phyloP scores from a whole-genome alignment of 2,329 filamentous ascomycete genomes.

The Epicoccum sorghinum region DNA sequence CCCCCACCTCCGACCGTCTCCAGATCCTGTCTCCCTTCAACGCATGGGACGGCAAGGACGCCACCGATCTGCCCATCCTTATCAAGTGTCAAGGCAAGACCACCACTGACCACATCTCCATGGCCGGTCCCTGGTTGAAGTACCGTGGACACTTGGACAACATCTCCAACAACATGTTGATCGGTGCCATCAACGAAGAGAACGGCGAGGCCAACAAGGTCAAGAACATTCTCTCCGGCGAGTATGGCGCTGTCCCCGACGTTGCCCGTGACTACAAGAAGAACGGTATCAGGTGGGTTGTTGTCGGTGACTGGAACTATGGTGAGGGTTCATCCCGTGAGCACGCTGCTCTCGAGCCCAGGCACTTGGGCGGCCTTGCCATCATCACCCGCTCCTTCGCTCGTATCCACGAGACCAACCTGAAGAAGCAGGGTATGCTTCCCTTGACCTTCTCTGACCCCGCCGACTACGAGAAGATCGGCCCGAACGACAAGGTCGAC shows the following conservation, averaged over 20 bases:
- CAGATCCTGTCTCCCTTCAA: constrained; percentile 88
- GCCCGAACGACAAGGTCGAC: constrained; percentile 90
- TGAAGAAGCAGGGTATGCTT: constrained; percentile 99
- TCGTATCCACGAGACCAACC: constrained; percentile 99
- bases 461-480: constrained; percentile 97
- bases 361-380: constrained; percentile 94
- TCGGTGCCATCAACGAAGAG: constrained; percentile 93
- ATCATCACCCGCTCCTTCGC: constrained; percentile 96
- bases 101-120: constrained; percentile 95
- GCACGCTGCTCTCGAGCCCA: constrained; percentile 96
- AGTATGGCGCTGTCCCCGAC: constrained; percentile 86
- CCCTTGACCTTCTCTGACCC: constrained; percentile 94
- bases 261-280: constrained; percentile 98
- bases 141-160: constrained; percentile 99
- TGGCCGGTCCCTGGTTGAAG: constrained; percentile 97
- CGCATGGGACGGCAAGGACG: constrained; percentile 92
- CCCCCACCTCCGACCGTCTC: constrained; percentile 89
- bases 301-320: constrained; percentile 99
- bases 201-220: constrained; percentile 98
- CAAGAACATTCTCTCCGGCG: constrained; percentile 84
- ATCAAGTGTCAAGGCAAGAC: constrained; percentile 98
- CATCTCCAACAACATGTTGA: constrained; percentile 99
- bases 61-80: constrained; percentile 80
- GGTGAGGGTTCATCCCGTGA: constrained; percentile 97
- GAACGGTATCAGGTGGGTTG: constrained; percentile 95